Evolutionary conservation across 2,329 filamentous ascomycete species (phyloP).

Genomic region (Trichoderma breve): DNA sequence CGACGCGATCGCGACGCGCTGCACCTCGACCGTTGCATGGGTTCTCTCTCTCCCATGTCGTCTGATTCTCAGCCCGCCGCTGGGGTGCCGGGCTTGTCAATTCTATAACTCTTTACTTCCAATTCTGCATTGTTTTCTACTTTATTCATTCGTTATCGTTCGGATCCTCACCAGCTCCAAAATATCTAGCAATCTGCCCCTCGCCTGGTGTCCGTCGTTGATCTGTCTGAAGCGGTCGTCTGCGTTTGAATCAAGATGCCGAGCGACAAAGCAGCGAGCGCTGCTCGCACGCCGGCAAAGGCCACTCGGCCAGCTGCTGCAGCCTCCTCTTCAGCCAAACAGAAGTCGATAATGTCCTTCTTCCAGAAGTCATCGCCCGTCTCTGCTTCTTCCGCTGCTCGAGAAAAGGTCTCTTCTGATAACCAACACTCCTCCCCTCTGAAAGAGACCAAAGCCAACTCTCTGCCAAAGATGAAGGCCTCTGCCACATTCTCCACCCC

Average conservation of each 20-base stretch:
- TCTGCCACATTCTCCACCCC: slow-evolving; percentile 58
- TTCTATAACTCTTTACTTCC: neutral
- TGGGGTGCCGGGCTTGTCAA: neutral
- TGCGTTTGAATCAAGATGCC: slow-evolving; percentile 28
- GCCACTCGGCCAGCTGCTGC: slow-evolving; percentile 29
- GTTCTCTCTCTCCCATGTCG: slow-evolving; percentile 5
- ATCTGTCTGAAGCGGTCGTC: neutral
- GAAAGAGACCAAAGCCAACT: slow-evolving; percentile 43
- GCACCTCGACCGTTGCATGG: slow-evolving; percentile 2
- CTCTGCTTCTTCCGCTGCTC: slow-evolving; percentile 33
- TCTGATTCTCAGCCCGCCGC: slow-evolving; percentile 8
- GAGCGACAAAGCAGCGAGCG: slow-evolving; percentile 28
- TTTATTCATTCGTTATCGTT: neutral
- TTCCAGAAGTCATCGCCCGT: slow-evolving; percentile 43
- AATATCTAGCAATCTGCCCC: neutral
- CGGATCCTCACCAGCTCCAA: neutral
- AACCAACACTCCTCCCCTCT: slow-evolving; percentile 36
- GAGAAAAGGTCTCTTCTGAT: slow-evolving; percentile 35
- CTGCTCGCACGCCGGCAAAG: slow-evolving; percentile 37
- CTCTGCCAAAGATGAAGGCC: slow-evolving; percentile 45
- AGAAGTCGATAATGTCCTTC: slow-evolving; percentile 45
- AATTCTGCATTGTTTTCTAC: neutral
- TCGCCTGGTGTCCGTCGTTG: neutral
- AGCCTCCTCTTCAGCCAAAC: slow-evolving; percentile 37
- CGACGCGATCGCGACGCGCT: slow-evolving; percentile 23